Conservation (phyloP, 2,329 filamentous ascomycete genomes). For the Diaporthe humulicola region DNA sequence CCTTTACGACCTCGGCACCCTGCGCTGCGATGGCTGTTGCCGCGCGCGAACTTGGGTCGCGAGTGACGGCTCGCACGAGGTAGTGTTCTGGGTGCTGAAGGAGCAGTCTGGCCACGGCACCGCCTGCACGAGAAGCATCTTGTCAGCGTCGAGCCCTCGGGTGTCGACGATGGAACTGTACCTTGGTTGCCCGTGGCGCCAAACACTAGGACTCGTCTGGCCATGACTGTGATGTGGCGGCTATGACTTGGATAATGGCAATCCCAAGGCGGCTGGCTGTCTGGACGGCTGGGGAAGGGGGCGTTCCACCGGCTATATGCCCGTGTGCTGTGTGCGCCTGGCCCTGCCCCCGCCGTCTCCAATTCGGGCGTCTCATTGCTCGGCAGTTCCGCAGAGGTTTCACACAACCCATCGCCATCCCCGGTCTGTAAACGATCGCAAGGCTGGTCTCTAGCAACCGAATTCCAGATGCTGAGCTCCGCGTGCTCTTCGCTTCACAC, state of each 20-base stretch:
- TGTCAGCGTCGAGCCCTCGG: not conserved
- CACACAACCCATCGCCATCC: not conserved
- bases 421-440: not conserved
- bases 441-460: no score
- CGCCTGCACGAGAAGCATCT: not conserved
- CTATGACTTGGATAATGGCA: not conserved
- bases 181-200: constrained; percentile 38
- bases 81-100: constrained; percentile 30
- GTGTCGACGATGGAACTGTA: not conserved
- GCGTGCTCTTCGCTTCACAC: no score
- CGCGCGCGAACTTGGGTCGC: constrained; percentile 16
- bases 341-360: constrained; percentile 1
- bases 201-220: constrained; percentile 24
- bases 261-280: no score
- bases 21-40: constrained; percentile 13
- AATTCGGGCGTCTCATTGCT: not conserved
- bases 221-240: not conserved
- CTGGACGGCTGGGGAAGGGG: not conserved
- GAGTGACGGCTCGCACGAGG: constrained; percentile 32
- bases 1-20: constrained; percentile 34
- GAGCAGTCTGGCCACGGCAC: constrained; percentile 33
- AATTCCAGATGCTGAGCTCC: no score
- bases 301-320: not conserved
- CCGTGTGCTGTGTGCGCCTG: no score
- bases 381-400: constrained; percentile 7